Conservation (phyloP, 2,329 filamentous ascomycete genomes). For the Claviceps sp. region DNA sequence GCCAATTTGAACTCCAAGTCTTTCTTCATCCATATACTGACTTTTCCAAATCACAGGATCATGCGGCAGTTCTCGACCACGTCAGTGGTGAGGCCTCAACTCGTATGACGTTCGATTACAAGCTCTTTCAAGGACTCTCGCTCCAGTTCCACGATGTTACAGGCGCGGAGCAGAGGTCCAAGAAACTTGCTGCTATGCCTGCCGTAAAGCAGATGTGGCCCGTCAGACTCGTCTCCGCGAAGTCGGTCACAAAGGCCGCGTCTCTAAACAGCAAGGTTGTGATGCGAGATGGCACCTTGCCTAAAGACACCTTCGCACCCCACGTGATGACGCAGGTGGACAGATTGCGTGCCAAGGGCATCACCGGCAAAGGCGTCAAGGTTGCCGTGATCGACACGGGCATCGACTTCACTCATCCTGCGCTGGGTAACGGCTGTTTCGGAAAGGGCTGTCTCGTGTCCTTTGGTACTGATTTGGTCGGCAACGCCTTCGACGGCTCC, state of each 20-base stretch:
- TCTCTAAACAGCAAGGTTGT: no score
- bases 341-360: constrained; percentile 34
- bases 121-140: constrained; percentile 40
- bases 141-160: constrained; percentile 35
- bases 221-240: constrained; percentile 24
- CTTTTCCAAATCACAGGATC: neutral
- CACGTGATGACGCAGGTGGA: constrained; percentile 45
- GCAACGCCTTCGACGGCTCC: constrained; percentile 19
- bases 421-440: constrained; percentile 36
- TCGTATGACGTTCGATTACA: constrained; percentile 34
- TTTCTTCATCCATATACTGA: neutral
- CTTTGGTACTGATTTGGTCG: constrained; percentile 29
- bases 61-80: neutral
- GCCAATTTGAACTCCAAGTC: no score
- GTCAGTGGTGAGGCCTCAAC: constrained; percentile 19
- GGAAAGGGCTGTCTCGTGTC: constrained; percentile 30
- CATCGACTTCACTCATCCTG: constrained; percentile 48
- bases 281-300: constrained; percentile 12
- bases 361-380: constrained; percentile 38
- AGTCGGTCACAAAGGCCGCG: constrained; percentile 29
- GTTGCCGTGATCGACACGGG: constrained; percentile 41
- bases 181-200: constrained; percentile 26
- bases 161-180: constrained; percentile 28
- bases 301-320: constrained; percentile 26
- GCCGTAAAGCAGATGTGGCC: constrained; percentile 38